Evolutionary conservation across 495 filamentous ascomycete genomes (phyloP), one percentile per base, ranked within the genome.

Genomic region (Daldinia decipiens): DNA sequence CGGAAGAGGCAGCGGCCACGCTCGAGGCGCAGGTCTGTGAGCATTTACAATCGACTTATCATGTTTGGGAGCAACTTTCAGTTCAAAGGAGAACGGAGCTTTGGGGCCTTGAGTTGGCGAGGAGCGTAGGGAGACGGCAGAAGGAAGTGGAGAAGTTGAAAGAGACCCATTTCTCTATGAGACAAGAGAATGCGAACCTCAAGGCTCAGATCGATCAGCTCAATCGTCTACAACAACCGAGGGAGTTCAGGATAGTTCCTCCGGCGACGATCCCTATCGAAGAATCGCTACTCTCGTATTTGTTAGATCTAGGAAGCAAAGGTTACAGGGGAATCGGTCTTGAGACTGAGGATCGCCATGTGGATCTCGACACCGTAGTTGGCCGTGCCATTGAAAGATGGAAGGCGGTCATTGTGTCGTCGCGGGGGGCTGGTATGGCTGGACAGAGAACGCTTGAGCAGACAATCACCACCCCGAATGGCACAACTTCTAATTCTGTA

Each of bases 91-190:
- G 85, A 36, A 82, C 84, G 32, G 88, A 93, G 38, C 76, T 87
- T 4, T 97, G 94, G 94, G 87, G 84, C 32, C 80, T 95, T n/a
- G 92, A 95, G 74, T 84, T 93, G 40, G 89, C 89, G 1, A 88
- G 93, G 39, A 87, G 91, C 32, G 89, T 90, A 53, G 87, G 87
- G 8, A 83, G 87, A n/a, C 89, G 90, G 62, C 81, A 87, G 40
- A 89, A 92, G 60, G 86, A 89, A 68, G 83, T 88, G n/a, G 83
- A 88, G 62, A 85, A 86, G 15, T 69, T 88, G 1, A 88, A 91
- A 63, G 82, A 86, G 15, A 81, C 83, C 34, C 86, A 93, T 26
- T 88, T 89, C 19, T 76, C 83, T 9, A 83, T 88, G 2, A 86
- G 88, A 53, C 89, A 92, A 73, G 91, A 96, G 76, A 88, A 89